Conservation (phyloP, 768 basidiomycete genomes). For the Multifurca ochricompacta region DNA sequence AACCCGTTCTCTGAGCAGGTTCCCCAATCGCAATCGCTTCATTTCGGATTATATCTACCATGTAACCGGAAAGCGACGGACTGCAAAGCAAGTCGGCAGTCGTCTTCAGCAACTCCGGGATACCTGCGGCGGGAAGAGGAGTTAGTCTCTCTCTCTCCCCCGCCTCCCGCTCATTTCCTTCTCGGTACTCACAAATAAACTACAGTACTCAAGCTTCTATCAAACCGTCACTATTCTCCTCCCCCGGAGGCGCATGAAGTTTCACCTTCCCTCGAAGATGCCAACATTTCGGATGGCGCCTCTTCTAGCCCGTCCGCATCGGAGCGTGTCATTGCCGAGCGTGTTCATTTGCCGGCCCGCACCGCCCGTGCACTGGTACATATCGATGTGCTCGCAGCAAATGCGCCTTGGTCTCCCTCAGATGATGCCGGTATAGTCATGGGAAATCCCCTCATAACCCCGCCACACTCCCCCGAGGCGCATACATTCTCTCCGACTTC, state of each 20-base stretch:
- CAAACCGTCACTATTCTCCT: conserved; percentile 16
- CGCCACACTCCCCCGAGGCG: conserved; percentile 18
- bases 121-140: conserved; percentile 60
- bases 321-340: conserved; percentile 13
- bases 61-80: conserved; percentile 60
- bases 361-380: conserved; percentile 30
- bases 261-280: conserved; percentile 16
- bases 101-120: conserved; percentile 73
- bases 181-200: conserved; percentile 6
- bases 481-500: conserved; percentile 10
- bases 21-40: conserved; percentile 73
- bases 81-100: conserved; percentile 75
- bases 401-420: conserved; percentile 20
- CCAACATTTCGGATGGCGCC: conserved; percentile 12
- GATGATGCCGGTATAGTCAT: conserved; percentile 17
- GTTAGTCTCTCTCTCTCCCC: conserved; percentile 37
- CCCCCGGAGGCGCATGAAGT: conserved; percentile 5
- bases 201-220: conserved; percentile 23
- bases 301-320: conserved; percentile 15
- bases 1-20: conserved; percentile 63
- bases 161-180: conserved; percentile 11
- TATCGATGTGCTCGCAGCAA: conserved; percentile 20
- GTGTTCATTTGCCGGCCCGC: conserved; percentile 20
- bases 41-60: conserved; percentile 70
- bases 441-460: conserved; percentile 16